A percentile compares a stretch with the other conserved stretches of the same genome.
These are phyloP conservation scores for Hypoxylon lienhwacheense DNA, from an alignment of 495 filamentous ascomycete genomes.

Conservation along the genomic window DNA sequence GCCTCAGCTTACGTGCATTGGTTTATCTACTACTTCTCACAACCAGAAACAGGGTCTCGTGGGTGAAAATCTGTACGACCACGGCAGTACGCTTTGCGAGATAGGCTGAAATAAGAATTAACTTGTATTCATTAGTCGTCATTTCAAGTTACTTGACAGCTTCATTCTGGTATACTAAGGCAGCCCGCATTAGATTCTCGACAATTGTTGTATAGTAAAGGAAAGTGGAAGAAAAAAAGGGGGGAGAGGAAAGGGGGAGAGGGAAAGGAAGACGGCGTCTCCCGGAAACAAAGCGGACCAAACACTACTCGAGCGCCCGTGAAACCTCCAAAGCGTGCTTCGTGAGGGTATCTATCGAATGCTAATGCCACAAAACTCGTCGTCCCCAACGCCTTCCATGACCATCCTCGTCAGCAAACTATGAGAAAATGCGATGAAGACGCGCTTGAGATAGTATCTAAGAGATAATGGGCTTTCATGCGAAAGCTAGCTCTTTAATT, in stretches of 20 bases:
- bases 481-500: neutral
- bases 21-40: conserved; percentile 13
- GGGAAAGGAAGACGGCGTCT: conserved; percentile 29
- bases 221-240: conserved; percentile 20
- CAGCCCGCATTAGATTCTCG: conserved; percentile 26
- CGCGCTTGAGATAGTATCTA: neutral
- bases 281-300: conserved; percentile 19
- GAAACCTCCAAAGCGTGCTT: conserved; percentile 31
- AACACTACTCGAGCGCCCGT: conserved; percentile 22
- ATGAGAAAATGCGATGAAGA: conserved; percentile 6
- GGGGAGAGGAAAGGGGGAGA: conserved; percentile 17
- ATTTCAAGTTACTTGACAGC: conserved; percentile 19
- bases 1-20: conserved; percentile 4
- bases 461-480: neutral
- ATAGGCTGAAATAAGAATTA: neutral
- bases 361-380: conserved; percentile 25
- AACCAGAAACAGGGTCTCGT: conserved; percentile 21
- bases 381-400: conserved; percentile 21
- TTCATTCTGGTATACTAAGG: conserved; percentile 35
- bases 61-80: conserved; percentile 1
- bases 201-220: neutral
- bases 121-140: conserved; percentile 10
- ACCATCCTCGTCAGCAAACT: neutral
- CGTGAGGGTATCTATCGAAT: conserved; percentile 37
- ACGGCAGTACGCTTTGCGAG: neutral